Base-by-base conservation (phyloP, 164 flowering plant species). In the Liquidambar formosana region DNA sequence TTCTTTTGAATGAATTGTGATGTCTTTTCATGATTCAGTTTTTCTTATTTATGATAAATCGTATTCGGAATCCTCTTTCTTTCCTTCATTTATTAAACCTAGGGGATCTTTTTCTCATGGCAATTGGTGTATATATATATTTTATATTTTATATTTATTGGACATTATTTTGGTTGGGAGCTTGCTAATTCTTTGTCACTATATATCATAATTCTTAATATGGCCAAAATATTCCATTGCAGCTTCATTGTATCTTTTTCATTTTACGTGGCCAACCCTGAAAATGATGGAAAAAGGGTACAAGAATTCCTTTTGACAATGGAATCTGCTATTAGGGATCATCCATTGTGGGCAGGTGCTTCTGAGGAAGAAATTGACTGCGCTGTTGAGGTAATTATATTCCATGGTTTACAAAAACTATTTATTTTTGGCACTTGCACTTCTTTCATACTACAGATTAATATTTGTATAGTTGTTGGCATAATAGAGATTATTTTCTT, bases 211-310 rank as follows among this genome's bases (percentile, higher is more conserved):
- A 16, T 25, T 59, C 15, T 54, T 16, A 5, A 58, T 28, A 22
- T 27, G 22, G 23, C 27, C 27, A 3, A 23, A 41, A 41, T 63
- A 60, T 12, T 75, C 19, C 59, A 10, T 72, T 73, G 56, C 78
- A 81, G 86, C 70, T 83, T 84, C 80, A 79, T 86, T 52, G 86
- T 84, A 21, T 86, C 89, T 8, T 84, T 82, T 67, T 78, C 86
- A 15, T 81, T 82, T 71, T 48, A 79, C 28, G 51, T 80, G 19
- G 60, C 83, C 25, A 74, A 81, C 64, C 71, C 82, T 16, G 86
- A 84, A 58, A 81, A 63, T 74, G 88, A 84, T 72, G 62, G 84
- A 38, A 83, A 77, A 74, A 79, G 57, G 70, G 77, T 81, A 3
- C 88, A 86, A 65, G 86, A 84, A 10, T 86, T 84, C 78, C 78